Evolutionary conservation across 441 rosid species (phyloP).

Genomic region (Dalechampia spathulata): DNA sequence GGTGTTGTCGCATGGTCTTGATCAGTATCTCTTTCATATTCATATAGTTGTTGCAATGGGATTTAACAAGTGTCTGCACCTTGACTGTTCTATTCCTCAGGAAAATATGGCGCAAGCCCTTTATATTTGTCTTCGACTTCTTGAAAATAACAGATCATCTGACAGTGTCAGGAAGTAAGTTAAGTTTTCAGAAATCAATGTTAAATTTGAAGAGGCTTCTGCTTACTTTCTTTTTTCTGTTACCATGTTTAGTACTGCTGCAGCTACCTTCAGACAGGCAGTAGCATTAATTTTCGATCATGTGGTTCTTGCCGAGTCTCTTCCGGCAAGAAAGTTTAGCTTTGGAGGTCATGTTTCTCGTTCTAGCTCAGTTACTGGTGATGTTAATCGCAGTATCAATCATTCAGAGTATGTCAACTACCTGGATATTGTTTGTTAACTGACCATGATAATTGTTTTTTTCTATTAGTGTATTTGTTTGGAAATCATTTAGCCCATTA

Average conservation of each 20-base stretch:
- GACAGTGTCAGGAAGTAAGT: constrained; percentile 97
- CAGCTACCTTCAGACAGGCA: constrained; percentile 99
- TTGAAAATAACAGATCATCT: constrained; percentile 72
- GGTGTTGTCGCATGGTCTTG: not conserved
- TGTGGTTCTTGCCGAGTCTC: constrained; percentile 79
- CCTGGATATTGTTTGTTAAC: constrained; percentile 10
- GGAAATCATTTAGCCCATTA: too few species aligned
- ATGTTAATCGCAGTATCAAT: constrained; percentile 75
- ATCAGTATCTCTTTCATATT: not conserved
- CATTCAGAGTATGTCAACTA: constrained; percentile 55
- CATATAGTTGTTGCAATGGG: not conserved
- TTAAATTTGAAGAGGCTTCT: constrained; percentile 9
- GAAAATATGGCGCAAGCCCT: constrained; percentile 87
- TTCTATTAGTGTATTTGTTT: too few species aligned
- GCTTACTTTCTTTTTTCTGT: constrained; percentile 9
- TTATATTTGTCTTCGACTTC: constrained; percentile 90
- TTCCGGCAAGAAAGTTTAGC: constrained; percentile 66
- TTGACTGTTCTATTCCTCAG: constrained; percentile 41
- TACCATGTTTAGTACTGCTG: constrained; percentile 73
- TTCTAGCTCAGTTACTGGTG: constrained; percentile 78
- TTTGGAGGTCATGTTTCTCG: constrained; percentile 59
- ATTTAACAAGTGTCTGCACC: constrained; percentile 6
- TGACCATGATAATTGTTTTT: not conserved
- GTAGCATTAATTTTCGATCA: constrained; percentile 93
- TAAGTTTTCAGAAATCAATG: constrained; percentile 11